Conservation (phyloP, 2,329 filamentous ascomycete genomes). For the Fusarium acutatum region DNA sequence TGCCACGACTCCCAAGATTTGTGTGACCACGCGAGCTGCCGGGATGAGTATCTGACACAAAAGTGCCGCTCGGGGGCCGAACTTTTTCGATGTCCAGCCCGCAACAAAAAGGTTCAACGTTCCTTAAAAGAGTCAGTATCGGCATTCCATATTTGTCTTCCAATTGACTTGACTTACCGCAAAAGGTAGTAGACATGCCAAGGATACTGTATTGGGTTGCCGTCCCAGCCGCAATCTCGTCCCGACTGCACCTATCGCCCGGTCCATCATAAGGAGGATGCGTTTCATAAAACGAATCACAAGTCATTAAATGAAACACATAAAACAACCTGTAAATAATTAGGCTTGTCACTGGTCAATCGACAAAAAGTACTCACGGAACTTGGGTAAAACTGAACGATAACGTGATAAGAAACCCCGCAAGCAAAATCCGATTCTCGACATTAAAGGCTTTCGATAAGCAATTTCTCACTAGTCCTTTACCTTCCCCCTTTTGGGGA, state of each 20-base stretch:
- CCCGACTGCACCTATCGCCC: constrained; percentile 65
- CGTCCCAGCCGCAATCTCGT: constrained; percentile 71
- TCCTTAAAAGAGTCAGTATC: neutral
- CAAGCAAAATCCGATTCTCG: constrained; percentile 61
- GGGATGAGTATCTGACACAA: constrained; percentile 71
- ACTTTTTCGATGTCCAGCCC: constrained; percentile 71
- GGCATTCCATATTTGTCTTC: rapidly evolving
- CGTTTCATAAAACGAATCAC: constrained; percentile 71
- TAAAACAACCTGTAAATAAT: constrained; percentile 58
- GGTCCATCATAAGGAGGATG: constrained; percentile 60
- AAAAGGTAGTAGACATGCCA: constrained; percentile 73
- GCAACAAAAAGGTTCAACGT: constrained; percentile 65
- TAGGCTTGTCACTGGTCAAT: rapidly evolving
- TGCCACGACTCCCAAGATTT: constrained; percentile 70
- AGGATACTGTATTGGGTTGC: constrained; percentile 71
- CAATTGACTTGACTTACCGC: constrained; percentile 52
- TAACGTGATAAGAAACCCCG: constrained; percentile 67
- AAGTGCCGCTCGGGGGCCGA: constrained; percentile 70
- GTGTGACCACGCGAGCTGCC: constrained; percentile 68
- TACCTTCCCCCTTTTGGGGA: constrained; percentile 8
- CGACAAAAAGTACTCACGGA: constrained; percentile 47
- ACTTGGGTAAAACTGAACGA: constrained; percentile 61
- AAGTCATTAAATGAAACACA: constrained; percentile 76
- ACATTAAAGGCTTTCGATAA: constrained; percentile 37
- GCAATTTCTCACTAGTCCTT: constrained; percentile 18